Evolutionary conservation across 2,329 filamentous ascomycete species (phyloP).

Genomic region (Neoascochyta sp.): DNA sequence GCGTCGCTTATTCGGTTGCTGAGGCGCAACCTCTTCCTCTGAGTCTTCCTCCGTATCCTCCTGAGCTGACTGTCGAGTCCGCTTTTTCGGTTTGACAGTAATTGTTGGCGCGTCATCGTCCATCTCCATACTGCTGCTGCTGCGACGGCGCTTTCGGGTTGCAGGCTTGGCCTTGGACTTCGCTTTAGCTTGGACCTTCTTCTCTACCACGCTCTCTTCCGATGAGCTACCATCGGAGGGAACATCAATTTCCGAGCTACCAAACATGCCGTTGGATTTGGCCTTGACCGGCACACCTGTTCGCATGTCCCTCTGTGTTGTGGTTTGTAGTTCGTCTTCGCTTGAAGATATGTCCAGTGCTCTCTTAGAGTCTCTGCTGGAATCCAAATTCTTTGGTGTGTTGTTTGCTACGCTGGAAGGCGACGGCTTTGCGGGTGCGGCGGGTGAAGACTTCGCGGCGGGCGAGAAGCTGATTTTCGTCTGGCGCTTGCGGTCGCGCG

Average conservation of each 20-base stretch:
- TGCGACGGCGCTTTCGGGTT: constrained; percentile 18
- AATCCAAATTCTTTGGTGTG: constrained; percentile 27
- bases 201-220: constrained; percentile 11
- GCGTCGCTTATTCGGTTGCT: constrained; percentile 7
- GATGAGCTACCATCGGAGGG: constrained; percentile 4
- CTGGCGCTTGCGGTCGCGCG: constrained; percentile 34
- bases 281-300: constrained; percentile 16
- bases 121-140: constrained; percentile 6
- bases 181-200: no score
- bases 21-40: constrained; percentile 1
- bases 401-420: constrained; percentile 28
- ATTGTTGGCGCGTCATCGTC: constrained; percentile 9
- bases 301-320: constrained; percentile 13
- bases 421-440: constrained; percentile 26
- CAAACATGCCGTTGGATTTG: constrained; percentile 22
- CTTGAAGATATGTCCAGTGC: constrained; percentile 16
- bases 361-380: constrained; percentile 9
- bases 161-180: constrained; percentile 1
- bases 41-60: constrained; percentile 4
- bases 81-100: constrained; percentile 10
- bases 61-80: constrained; percentile 11
- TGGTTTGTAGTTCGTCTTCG: constrained; percentile 20
- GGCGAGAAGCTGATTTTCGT: constrained; percentile 45
- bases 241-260: constrained; percentile 15
- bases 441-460: constrained; percentile 40